Conservation (phyloP, 2,329 filamentous ascomycete genomes). For the Fusarium decemcellulare region DNA sequence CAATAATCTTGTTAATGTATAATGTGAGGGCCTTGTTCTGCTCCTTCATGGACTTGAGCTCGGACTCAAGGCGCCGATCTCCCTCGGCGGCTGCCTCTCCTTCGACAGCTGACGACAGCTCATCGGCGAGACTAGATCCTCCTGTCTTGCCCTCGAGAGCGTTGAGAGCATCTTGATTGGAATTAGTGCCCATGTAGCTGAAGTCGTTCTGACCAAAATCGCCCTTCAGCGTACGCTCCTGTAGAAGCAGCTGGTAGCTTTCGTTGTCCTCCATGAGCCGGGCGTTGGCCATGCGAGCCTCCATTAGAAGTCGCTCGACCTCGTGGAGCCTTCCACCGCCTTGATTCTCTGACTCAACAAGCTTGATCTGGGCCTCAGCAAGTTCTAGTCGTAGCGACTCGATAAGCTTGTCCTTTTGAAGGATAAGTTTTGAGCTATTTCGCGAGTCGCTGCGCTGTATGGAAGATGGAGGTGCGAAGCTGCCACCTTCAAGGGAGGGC, state of each 20-base stretch:
- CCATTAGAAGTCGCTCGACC: constrained; percentile 90
- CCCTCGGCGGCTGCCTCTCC: constrained; percentile 68
- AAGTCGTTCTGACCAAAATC: constrained; percentile 90
- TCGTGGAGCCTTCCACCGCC: constrained; percentile 90
- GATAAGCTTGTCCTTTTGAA: constrained; percentile 97
- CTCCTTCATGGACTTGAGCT: constrained; percentile 86
- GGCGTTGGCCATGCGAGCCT: constrained; percentile 95
- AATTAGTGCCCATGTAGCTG: constrained; percentile 73
- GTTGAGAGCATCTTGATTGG: constrained; percentile 75
- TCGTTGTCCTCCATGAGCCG: constrained; percentile 98
- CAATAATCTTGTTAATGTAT: constrained; percentile 99
- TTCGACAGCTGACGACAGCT: constrained; percentile 80
- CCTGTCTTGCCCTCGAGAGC: constrained; percentile 71
- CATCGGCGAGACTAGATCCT: constrained; percentile 83
- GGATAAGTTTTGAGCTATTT: constrained; percentile 89
- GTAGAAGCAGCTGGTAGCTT: constrained; percentile 94
- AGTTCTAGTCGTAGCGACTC: constrained; percentile 92
- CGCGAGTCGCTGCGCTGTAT: constrained; percentile 89
- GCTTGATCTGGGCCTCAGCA: constrained; percentile 94
- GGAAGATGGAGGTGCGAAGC: constrained; percentile 89
- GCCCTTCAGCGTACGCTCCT: constrained; percentile 95
- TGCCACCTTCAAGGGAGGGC: constrained; percentile 79
- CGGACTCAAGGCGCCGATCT: constrained; percentile 80
- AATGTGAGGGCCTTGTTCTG: constrained; percentile 97
- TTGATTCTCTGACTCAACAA: constrained; percentile 94